A percentile compares a stretch with the other conserved stretches of the same genome.
These are phyloP conservation scores for Fraxinus dipetala DNA, from an alignment of 305 asterid species.

Conservation along the genomic window DNA sequence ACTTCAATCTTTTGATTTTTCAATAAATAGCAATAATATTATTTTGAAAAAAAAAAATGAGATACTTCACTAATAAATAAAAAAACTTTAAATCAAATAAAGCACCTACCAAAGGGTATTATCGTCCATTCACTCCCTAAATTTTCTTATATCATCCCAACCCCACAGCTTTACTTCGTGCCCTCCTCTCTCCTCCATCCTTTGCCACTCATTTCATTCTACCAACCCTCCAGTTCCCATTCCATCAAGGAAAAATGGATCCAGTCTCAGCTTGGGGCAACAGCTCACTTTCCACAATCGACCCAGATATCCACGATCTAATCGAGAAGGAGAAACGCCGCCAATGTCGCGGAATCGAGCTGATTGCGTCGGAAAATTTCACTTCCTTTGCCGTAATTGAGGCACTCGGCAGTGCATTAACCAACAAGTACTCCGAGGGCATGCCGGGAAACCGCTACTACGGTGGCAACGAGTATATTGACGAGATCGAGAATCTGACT, in stretches of 20 bases:
- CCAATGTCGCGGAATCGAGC: conserved; percentile 91
- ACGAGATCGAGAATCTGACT: conserved; percentile 83
- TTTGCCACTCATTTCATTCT: background rate
- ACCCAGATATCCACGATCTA: conserved; percentile 85
- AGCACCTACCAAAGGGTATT: conserved; percentile 24
- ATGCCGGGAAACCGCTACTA: conserved; percentile 93
- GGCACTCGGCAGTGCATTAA: conserved; percentile 86
- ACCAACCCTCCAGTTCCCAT: background rate
- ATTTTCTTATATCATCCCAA: conserved; percentile 10
- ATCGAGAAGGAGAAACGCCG: conserved; percentile 93
- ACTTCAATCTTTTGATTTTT: background rate
- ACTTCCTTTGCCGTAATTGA: conserved; percentile 94
- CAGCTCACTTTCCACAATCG: conserved; percentile 57
- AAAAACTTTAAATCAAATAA: background rate
- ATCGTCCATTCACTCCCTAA: conserved; percentile 17
- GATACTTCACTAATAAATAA: background rate
- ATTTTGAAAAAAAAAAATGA: too few species aligned
- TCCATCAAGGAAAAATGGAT: conserved; percentile 46
- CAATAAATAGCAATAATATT: background rate
- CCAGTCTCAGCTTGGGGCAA: conserved; percentile 81
- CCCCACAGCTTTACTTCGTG: background rate
- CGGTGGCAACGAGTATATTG: conserved; percentile 91
- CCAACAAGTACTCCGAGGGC: conserved; percentile 95
- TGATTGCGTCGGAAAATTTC: conserved; percentile 93
- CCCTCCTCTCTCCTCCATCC: background rate